A percentile compares a stretch with the other conserved stretches of the same genome.
These are phyloP conservation scores for Prunus fruticosa DNA, from an alignment of 306 rosid genomes.

Conservation along the genomic window DNA sequence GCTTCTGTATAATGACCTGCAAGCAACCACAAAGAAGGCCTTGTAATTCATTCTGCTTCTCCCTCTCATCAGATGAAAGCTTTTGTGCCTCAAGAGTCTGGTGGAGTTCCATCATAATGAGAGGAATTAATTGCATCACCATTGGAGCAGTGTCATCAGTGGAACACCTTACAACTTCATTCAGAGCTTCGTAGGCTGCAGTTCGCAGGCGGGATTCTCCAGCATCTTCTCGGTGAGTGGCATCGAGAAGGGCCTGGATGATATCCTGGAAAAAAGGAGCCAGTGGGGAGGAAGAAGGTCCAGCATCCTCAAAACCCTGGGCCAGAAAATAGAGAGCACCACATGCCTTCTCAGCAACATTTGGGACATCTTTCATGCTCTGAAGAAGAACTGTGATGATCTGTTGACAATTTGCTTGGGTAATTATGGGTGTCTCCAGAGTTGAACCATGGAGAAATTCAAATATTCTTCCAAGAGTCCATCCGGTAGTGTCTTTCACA, in stretches of 20 bases:
- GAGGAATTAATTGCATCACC: constrained; percentile 73
- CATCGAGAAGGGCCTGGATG: constrained; percentile 71
- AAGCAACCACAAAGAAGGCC: constrained; percentile 97
- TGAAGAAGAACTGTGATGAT: constrained; percentile 73
- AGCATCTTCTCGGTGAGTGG: constrained; percentile 83
- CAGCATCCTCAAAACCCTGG: constrained; percentile 88
- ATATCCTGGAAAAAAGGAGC: constrained; percentile 81
- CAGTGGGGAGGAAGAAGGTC: constrained; percentile 57
- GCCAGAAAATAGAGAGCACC: constrained; percentile 93
- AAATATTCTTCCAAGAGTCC: constrained; percentile 96
- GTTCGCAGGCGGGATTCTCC: constrained; percentile 91
- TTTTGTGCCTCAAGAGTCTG: constrained; percentile 73
- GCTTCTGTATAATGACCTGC: constrained; percentile 90
- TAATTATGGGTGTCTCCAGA: constrained; percentile 74
- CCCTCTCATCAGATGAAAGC: constrained; percentile 69
- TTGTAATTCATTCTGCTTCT: constrained; percentile 78
- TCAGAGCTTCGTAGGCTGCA: constrained; percentile 88
- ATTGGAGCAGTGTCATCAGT: constrained; percentile 80
- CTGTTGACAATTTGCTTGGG: constrained; percentile 73
- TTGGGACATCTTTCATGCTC: constrained; percentile 93
- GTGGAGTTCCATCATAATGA: constrained; percentile 79
- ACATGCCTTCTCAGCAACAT: constrained; percentile 98
- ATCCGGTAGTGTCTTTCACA: constrained; percentile 95
- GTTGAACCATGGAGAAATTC: constrained; percentile 89
- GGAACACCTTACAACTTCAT: constrained; percentile 93